These are phyloP conservation scores for Strobilomyces confusus DNA, from an alignment of 768 basidiomycete species.

Conservation along the genomic window DNA sequence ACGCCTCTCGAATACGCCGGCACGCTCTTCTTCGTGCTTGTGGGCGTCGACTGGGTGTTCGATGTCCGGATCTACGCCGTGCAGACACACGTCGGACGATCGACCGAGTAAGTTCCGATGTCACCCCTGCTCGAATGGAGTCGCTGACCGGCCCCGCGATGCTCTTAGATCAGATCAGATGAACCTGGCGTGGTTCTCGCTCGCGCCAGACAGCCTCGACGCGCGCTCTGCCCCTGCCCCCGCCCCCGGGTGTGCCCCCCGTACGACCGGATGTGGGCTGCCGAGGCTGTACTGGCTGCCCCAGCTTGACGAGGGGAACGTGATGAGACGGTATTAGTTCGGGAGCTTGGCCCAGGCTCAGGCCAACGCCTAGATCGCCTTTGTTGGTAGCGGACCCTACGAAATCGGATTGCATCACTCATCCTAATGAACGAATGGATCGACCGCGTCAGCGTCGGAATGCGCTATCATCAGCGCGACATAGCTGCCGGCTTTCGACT, in stretches of 20 bases:
- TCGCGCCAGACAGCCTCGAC: conserved; percentile 21
- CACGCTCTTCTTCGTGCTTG: too few relatives aligned
- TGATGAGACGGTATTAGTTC: conserved; percentile 73
- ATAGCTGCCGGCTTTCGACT: too few relatives aligned
- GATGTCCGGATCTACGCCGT: too few relatives aligned
- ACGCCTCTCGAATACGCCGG: too few relatives aligned
- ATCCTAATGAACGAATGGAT: too few relatives aligned
- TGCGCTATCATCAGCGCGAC: too few relatives aligned
- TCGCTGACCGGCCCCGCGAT: neutral
- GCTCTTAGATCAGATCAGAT: conserved; percentile 76
- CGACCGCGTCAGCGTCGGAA: too few relatives aligned
- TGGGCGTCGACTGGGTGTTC: too few relatives aligned
- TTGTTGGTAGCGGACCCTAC: too few relatives aligned
- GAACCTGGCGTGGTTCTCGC: conserved; percentile 76
- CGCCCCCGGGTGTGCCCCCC: conserved; percentile 36
- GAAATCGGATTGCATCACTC: too few relatives aligned
- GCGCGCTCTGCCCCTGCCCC: neutral
- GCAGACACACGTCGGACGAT: conserved; percentile 51
- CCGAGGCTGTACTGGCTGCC: conserved; percentile 71
- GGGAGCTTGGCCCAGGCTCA: conserved; percentile 44
- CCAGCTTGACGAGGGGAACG: conserved; percentile 72
- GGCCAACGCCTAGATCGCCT: neutral
- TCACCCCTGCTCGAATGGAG: too few relatives aligned
- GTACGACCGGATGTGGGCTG: conserved; percentile 54
- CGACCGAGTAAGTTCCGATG: conserved; percentile 57